Conservation (phyloP, 139 green algal species). For the Klebsormidium nitens region DNA sequence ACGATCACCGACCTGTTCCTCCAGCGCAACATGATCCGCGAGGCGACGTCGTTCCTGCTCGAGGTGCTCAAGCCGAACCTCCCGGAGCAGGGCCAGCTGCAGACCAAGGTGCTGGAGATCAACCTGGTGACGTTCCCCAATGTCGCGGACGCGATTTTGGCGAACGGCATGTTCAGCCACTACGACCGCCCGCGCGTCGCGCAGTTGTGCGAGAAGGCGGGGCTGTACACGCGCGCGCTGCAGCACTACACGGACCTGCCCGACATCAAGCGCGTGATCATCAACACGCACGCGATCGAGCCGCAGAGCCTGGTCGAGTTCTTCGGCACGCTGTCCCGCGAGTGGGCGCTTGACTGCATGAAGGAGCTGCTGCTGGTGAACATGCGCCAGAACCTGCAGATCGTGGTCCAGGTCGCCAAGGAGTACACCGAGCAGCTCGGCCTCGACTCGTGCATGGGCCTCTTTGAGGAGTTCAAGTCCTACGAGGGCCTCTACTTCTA, state of each 20-base stretch:
- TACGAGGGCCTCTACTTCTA: conserved; percentile 97
- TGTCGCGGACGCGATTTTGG: conserved; percentile 96
- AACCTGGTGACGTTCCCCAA: conserved; percentile 98
- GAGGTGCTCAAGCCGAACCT: conserved; percentile 89
- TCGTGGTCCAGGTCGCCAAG: conserved; percentile 84
- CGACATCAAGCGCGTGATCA: conserved; percentile 93
- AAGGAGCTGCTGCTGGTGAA: conserved; percentile 91
- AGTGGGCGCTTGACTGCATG: conserved; percentile 93
- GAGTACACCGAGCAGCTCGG: conserved; percentile 96
- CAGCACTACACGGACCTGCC: conserved; percentile 98
- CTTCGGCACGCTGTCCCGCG: conserved; percentile 90
- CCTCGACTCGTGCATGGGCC: conserved; percentile 73
- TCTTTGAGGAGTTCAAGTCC: conserved; percentile 86
- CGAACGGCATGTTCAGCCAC: conserved; percentile 85
- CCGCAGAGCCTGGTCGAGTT: conserved; percentile 85
- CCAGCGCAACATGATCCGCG: conserved; percentile 81
- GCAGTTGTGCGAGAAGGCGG: conserved; percentile 98
- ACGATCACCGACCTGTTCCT: conserved; percentile 96
- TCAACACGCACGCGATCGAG: conserved; percentile 97
- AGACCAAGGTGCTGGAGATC: conserved; percentile 98
- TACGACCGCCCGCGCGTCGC: conserved; percentile 95
- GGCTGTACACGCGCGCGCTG: conserved; percentile 96
- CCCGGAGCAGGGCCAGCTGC: conserved; percentile 77
- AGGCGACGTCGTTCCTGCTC: conserved; percentile 96
- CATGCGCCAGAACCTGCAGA: conserved; percentile 74